phyloP scores from a whole-genome alignment of 2,329 filamentous ascomycete genomes.

The Neonectria sp. region DNA sequence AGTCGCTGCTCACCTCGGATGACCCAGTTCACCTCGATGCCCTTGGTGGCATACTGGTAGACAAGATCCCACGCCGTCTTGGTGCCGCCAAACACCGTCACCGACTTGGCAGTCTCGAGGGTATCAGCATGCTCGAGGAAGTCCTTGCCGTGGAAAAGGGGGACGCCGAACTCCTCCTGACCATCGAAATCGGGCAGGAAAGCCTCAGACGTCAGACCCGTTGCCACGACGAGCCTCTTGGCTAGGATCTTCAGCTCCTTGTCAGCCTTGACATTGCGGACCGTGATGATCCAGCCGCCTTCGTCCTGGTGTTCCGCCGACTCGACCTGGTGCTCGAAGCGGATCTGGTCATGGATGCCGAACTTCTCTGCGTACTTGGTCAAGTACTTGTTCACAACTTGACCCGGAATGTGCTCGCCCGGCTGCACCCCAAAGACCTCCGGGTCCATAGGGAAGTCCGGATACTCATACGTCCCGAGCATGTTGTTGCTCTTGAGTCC shows the following conservation, averaged over 20 bases:
- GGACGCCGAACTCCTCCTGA: conserved; percentile 60
- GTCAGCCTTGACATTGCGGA: conserved; percentile 29
- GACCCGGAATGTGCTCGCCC: conserved; percentile 64
- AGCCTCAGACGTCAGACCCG: conserved; percentile 66
- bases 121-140: conserved; percentile 59
- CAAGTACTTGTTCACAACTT: conserved; percentile 64
- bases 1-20: conserved; percentile 62
- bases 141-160: conserved; percentile 66
- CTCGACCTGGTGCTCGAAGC: conserved; percentile 56
- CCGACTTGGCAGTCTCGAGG: conserved; percentile 58
- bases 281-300: conserved; percentile 58
- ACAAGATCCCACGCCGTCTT: conserved; percentile 78
- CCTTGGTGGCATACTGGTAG: conserved; percentile 71
- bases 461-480: conserved; percentile 80
- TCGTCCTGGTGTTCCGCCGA: conserved; percentile 59
- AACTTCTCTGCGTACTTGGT: conserved; percentile 61
- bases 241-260: conserved; percentile 53
- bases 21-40: conserved; percentile 72
- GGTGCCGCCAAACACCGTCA: conserved; percentile 72
- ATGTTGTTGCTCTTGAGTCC: conserved; percentile 83
- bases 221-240: conserved; percentile 67
- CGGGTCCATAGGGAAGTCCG: conserved; percentile 79
- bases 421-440: conserved; percentile 64
- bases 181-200: conserved; percentile 63
- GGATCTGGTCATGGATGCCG: conserved; percentile 58